These are phyloP conservation scores for Saposhnikovia divaricata DNA, from an alignment of 129 eudicot species.

Conservation along the genomic window DNA sequence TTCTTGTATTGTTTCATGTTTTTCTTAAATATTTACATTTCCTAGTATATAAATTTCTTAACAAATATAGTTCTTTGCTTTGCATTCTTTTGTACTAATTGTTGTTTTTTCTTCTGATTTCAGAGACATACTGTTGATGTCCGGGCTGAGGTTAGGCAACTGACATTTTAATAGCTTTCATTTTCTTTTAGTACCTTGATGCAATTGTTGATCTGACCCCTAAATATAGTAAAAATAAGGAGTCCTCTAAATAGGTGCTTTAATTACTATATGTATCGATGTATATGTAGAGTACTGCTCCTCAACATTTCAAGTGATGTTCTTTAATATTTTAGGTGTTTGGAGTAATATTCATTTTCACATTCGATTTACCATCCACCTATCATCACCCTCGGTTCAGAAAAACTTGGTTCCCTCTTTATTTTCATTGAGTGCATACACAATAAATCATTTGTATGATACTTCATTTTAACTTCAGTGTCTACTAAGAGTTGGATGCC, in stretches of 20 bases:
- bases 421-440: neutral
- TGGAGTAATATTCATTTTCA: neutral
- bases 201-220: neutral
- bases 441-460: neutral
- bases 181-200: neutral
- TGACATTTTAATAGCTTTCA: neutral
- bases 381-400: neutral
- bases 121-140: constrained; percentile 49
- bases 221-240: neutral
- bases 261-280: neutral
- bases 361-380: neutral
- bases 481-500: neutral
- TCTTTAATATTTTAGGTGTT: neutral
- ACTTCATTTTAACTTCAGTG: neutral
- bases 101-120: constrained; percentile 4
- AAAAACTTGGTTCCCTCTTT: neutral
- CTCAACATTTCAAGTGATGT: neutral
- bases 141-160: constrained; percentile 54
- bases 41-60: neutral
- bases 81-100: neutral
- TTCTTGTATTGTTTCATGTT: neutral
- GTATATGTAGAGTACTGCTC: neutral
- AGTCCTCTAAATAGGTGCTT: neutral
- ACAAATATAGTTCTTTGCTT: neutral
- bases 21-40: neutral